Base-by-base conservation (phyloP, 2,329 filamentous ascomycete species). In the Drechslerella dactyloides region DNA sequence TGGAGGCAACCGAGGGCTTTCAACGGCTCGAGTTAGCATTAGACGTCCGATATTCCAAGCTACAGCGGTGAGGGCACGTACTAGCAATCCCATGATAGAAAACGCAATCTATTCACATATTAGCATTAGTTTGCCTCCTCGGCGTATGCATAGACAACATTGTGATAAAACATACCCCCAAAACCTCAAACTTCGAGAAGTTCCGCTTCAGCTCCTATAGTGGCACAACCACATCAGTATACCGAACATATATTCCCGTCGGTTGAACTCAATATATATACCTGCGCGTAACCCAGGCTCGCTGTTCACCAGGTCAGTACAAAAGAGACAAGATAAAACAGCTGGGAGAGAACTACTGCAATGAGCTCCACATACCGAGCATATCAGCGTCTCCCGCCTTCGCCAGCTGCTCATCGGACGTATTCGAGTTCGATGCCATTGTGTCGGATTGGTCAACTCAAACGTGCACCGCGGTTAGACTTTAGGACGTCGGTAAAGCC, bases 121-220 rank as follows among this genome's bases (percentile, higher is more conserved):
- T 33, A 57, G 13, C 19, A 15, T 30, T n/a, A 53, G 11, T 10
- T 53, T n/a, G n/a, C n/a, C n/a, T n/a, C n/a, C n/a, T n/a, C n/a
- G n/a, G n/a, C n/a, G n/a, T n/a, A n/a, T n/a, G n/a, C n/a, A n/a
- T n/a, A n/a, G n/a, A n/a, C n/a, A n/a, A n/a, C n/a, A n/a, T n/a
- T n/a, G n/a, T n/a, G n/a, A n/a, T n/a, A n/a, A n/a, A 30, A 58
- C 61, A 17, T 56, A 65, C 68, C 27, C 84, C 85, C 74, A 88
- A 87, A 17, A 87, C 82, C 76, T 87, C 85, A n/a, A 86, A 79
- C 70, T 85, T 85, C 2, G 84, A 84, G 76, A 87, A 87, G 74
- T 86, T 86, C 17, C 86, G 81, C 51, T 83, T 82, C 35, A 88
- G 80, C 76, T 88, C 86, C 21, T 58, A 30, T 19, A 17, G 15